Base-by-base conservation (phyloP, 495 filamentous ascomycete genomes). In the Aspergillus egyptiacus region DNA sequence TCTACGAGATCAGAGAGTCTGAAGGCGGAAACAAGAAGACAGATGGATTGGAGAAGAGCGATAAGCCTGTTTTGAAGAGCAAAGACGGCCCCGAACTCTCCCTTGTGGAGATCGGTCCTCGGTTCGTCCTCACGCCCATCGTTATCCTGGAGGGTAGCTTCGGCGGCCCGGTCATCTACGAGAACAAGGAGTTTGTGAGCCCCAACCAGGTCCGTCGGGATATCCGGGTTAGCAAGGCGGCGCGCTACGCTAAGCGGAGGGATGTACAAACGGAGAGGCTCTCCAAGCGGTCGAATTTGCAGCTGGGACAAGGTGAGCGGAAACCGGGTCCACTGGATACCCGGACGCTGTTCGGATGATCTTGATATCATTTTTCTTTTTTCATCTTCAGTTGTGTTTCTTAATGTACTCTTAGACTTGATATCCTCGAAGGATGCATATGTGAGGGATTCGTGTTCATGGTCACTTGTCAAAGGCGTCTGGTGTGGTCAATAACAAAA, bases 181-280 rank as follows among this genome's bases (percentile, higher is more conserved):
- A 97, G 78, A 98, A 98, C 67, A 95, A 93, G 76, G 87, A 96
- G 60, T 98, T 96, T 60, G 88, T 98, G 44, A 89, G 84, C 57
- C 94, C 93, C 24, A 98, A 98, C 73, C 89, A 95, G 67, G 81
- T 98, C 52, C 78, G 93, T 47, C 69, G 86, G 17, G 93, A 96
- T 44, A 58, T 95, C 50, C 73, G 88, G 50, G 68, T 80, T 62
- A 69, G 72, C 56, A 87, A 87, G 71, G 89, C 91, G 13, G 75
- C 80, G 19, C 81, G 80, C 47, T 87, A 93, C 61, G 83, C 85
- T 41, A 65, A 71, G 36, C 74, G 93, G 37, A 78, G 80, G 15
- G 91, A 96, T 63, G 79, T 82, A 56, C 70, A 76, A 59, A 70
- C 85, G 25, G 86, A 95, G 55, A 74, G 79, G 22, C 75, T 83